Conservation (phyloP, 805 yeast genomes). For the Candida koratica region DNA sequence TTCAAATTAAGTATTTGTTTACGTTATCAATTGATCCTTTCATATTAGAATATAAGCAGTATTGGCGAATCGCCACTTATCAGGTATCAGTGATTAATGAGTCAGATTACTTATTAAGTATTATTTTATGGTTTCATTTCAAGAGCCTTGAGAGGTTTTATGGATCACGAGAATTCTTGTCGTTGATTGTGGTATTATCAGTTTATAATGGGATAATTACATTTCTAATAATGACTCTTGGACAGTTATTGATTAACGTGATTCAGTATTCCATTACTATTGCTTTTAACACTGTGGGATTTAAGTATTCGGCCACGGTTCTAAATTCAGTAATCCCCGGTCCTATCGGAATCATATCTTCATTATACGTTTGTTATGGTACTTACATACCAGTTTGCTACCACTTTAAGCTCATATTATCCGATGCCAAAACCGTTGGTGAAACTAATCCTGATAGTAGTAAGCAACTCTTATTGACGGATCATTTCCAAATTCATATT, state of each 20-base stretch:
- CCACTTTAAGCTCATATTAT: slow-evolving; percentile 30
- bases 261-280: slow-evolving; percentile 8
- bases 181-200: slow-evolving; percentile 41
- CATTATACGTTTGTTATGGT: slow-evolving; percentile 38
- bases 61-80: slow-evolving; percentile 49
- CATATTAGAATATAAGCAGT: slow-evolving; percentile 51
- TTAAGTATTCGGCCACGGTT: slow-evolving; percentile 18
- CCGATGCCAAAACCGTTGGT: slow-evolving; percentile 16
- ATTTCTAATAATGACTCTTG: slow-evolving; percentile 38
- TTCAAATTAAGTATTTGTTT: slow-evolving; percentile 43
- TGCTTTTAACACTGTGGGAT: slow-evolving; percentile 8
- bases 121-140: slow-evolving; percentile 47
- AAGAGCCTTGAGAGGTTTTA: slow-evolving; percentile 55
- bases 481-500: slow-evolving; percentile 39
- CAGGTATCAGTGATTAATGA: slow-evolving; percentile 57
- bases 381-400: slow-evolving; percentile 32
- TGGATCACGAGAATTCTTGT: slow-evolving; percentile 53
- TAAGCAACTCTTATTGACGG: slow-evolving; percentile 26
- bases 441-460: slow-evolving; percentile 7
- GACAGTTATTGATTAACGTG: slow-evolving; percentile 28
- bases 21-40: slow-evolving; percentile 49
- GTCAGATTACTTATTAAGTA: slow-evolving; percentile 48
- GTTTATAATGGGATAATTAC: slow-evolving; percentile 45
- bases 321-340: slow-evolving; percentile 37
- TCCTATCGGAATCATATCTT: slow-evolving; percentile 38